Percentiles rank a stretch among this genome's conserved stretches.
phyloP scores from a whole-genome alignment of 129 eudicot genomes.

The Helianthus tuberosus region DNA sequence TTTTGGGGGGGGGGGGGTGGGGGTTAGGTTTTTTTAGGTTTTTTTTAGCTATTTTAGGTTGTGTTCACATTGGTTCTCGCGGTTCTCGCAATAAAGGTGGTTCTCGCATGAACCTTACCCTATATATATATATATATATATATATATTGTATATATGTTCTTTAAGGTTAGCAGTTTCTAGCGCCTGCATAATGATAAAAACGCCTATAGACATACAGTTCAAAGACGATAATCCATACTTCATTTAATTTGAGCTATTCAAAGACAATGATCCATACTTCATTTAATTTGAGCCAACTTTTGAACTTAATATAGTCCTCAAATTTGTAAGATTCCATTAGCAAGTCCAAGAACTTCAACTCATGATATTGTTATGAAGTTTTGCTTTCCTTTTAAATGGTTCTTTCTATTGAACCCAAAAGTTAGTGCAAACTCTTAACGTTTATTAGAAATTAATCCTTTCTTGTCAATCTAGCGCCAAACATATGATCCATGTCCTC shows the following conservation, averaged over 20 bases:
- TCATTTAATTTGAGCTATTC: too few relatives aligned
- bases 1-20: too few relatives aligned
- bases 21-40: too few relatives aligned
- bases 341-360: conserved; percentile 14
- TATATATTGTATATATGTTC: neutral
- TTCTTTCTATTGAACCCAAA: neutral
- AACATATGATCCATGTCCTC: neutral
- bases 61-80: too few relatives aligned
- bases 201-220: too few relatives aligned
- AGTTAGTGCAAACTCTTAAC: neutral
- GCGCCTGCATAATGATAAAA: too few relatives aligned
- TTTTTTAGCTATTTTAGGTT: too few relatives aligned
- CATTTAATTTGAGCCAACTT: conserved; percentile 13
- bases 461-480: conserved; percentile 3
- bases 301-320: conserved; percentile 4
- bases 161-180: neutral
- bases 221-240: too few relatives aligned
- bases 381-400: neutral
- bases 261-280: conserved; percentile 1
- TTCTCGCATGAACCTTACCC: too few relatives aligned
- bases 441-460: neutral
- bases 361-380: neutral
- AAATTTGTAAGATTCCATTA: conserved; percentile 1
- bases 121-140: too few relatives aligned
- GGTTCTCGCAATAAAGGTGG: too few relatives aligned